phyloP scores from a whole-genome alignment of 2,329 filamentous ascomycete genomes.

The Huntiella decipiens region DNA sequence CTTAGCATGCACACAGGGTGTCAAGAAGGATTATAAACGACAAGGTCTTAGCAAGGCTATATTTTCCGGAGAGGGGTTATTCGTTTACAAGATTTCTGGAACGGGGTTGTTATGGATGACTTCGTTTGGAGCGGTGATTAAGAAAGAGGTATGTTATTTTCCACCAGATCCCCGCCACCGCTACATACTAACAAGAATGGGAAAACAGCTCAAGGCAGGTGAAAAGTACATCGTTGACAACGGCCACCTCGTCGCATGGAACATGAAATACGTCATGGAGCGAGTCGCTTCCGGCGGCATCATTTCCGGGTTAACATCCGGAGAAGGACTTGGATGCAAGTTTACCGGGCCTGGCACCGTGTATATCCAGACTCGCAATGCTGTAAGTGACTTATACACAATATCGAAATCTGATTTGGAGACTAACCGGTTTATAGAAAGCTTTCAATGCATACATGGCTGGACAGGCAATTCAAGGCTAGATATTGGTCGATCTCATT shows the following conservation, averaged over 20 bases:
- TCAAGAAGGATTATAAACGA: constrained; percentile 70
- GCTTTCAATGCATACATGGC: constrained; percentile 34
- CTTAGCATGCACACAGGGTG: constrained; percentile 67
- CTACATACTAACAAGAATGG: background rate
- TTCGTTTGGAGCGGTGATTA: constrained; percentile 85
- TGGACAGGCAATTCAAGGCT: constrained; percentile 23
- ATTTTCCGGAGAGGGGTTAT: constrained; percentile 84
- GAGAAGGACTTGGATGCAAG: constrained; percentile 83
- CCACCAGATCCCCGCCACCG: background rate
- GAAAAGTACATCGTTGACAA: constrained; percentile 90
- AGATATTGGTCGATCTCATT: background rate
- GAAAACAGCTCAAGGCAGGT: constrained; percentile 33
- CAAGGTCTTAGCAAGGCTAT: constrained; percentile 79
- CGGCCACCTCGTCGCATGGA: constrained; percentile 89
- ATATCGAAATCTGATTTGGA: background rate
- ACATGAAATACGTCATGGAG: constrained; percentile 82
- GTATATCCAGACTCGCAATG: constrained; percentile 82
- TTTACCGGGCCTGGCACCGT: constrained; percentile 83
- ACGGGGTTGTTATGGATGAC: constrained; percentile 73
- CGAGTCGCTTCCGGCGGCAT: constrained; percentile 79
- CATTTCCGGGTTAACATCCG: constrained; percentile 66
- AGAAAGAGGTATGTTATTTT: constrained; percentile 57
- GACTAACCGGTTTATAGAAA: constrained; percentile 20
- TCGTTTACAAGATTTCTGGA: constrained; percentile 72
- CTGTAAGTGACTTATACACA: constrained; percentile 27